Base-by-base conservation (phyloP, 192 early-diverging fungal species). In the Gamsiella multidivaricata region DNA sequence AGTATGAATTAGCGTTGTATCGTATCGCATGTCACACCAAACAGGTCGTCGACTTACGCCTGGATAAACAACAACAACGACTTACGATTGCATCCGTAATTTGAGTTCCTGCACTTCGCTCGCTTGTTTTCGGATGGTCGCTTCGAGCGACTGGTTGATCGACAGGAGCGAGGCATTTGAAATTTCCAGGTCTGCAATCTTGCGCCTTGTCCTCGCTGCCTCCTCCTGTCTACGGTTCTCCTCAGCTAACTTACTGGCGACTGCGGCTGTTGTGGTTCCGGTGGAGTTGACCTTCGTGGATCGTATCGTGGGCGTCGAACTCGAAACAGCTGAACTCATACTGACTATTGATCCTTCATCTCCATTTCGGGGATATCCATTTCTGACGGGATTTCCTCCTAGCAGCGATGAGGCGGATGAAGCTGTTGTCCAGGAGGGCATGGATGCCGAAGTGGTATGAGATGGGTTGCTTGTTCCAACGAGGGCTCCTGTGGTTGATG, bases 101-200 rank as follows among this genome's bases (percentile, higher is more conserved):
- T 83, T 83, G 36, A 88, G 73, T 31, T 81, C 73, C 29, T 75
- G 70, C 29, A 88, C 68, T 66, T 86, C 80, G 12, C 52, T 61
- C 10, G 79, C 79, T 56, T 85, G 83, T 36, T 84, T 86, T 36
- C 84, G 68, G 25, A 81, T 83, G 2, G 81, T 82, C 0, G 80
- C 65, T 59, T 88, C 87, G 7, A 88, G 70, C 54, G 82, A 81
- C 25, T 81, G 64, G 68, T 88, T 88, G 55, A 86, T 70, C 15
- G 72, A 70, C 7, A 85, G 63, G 12, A 88, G 61, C 23, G 85
- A 86, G 28, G 80, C 55, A 28, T 85, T 88, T 4, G 87, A 86
- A 22, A 88, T 86, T 61, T 88, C 87, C 46, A 88, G 80, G 66
- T 88, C 85, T 25, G 67, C 76, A 70, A 86, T 84, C 84, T 85